Conservation (phyloP, 2,329 filamentous ascomycete species). For the Pezicula radicicola region DNA sequence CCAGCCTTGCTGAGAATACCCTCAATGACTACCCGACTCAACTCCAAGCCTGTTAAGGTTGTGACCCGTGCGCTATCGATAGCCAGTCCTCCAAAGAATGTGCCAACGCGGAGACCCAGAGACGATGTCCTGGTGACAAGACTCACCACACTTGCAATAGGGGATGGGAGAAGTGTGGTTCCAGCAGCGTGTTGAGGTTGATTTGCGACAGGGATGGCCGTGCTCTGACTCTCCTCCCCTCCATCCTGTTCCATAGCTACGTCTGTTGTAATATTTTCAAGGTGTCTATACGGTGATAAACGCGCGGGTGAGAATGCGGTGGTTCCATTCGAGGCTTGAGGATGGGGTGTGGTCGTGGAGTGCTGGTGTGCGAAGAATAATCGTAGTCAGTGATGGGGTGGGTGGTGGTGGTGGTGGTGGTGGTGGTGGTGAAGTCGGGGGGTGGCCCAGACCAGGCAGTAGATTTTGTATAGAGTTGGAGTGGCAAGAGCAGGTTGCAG, state of each 20-base stretch:
- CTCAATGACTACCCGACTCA: conserved; percentile 34
- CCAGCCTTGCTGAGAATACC: conserved; percentile 32
- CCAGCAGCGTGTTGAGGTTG: conserved; percentile 8
- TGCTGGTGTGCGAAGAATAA: no score
- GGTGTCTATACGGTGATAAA: background rate
- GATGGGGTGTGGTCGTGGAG: no score
- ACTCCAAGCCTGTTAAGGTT: conserved; percentile 33
- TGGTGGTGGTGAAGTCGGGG: background rate
- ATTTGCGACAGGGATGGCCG: background rate
- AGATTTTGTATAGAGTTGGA: background rate
- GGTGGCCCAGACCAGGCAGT: background rate
- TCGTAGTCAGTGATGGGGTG: no score
- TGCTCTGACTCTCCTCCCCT: conserved; percentile 6
- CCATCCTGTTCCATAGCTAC: conserved; percentile 23
- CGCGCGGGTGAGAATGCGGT: background rate
- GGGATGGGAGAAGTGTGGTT: conserved; percentile 52
- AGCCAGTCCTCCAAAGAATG: conserved; percentile 32
- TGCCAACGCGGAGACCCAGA: conserved; percentile 38
- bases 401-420: background rate
- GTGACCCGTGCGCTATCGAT: conserved; percentile 33
- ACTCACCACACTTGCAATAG: conserved; percentile 57
- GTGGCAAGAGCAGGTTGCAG: background rate
- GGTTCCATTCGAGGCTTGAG: conserved; percentile 1
- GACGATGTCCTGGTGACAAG: conserved; percentile 58
- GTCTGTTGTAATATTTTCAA: background rate